Percentiles rank a stretch among this genome's conserved stretches.
These are phyloP conservation scores for Cercospora sesami DNA, from an alignment of 2,329 filamentous ascomycete species.

Conservation along the genomic window DNA sequence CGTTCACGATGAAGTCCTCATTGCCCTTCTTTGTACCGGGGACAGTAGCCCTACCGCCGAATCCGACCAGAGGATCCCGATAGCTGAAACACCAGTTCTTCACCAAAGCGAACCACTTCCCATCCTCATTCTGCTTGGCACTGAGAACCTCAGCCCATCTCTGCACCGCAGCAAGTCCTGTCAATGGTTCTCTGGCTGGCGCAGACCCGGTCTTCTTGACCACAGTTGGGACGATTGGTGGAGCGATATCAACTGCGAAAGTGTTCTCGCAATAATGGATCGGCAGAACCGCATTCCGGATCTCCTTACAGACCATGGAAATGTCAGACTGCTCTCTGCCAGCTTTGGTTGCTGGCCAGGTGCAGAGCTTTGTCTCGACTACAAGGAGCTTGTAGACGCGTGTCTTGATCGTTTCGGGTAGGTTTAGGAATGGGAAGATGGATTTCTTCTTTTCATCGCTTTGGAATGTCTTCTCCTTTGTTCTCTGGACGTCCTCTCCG, in stretches of 20 bases:
- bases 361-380: constrained; percentile 25
- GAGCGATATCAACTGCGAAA: constrained; percentile 27
- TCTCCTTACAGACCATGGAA: constrained; percentile 26
- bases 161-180: constrained; percentile 11
- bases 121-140: not conserved
- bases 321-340: constrained; percentile 34
- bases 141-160: constrained; percentile 22
- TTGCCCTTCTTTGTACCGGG: not conserved
- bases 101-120: constrained; percentile 17
- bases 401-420: constrained; percentile 21
- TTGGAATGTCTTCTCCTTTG: not conserved
- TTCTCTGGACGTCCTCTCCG: no score
- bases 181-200: not conserved
- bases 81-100: constrained; percentile 22
- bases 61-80: constrained; percentile 1
- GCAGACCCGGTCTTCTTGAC: not conserved
- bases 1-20: not conserved
- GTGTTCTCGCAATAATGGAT: constrained; percentile 33
- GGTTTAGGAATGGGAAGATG: not conserved
- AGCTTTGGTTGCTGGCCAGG: constrained; percentile 22
- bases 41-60: not conserved
- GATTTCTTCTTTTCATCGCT: not conserved
- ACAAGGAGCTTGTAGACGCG: constrained; percentile 27
- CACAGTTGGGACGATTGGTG: not conserved
- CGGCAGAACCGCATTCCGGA: constrained; percentile 31